Evolutionary conservation across 2,329 filamentous ascomycete species (phyloP), one percentile per base, ranked within the genome.

Genomic region (Talaromyces sp.): DNA sequence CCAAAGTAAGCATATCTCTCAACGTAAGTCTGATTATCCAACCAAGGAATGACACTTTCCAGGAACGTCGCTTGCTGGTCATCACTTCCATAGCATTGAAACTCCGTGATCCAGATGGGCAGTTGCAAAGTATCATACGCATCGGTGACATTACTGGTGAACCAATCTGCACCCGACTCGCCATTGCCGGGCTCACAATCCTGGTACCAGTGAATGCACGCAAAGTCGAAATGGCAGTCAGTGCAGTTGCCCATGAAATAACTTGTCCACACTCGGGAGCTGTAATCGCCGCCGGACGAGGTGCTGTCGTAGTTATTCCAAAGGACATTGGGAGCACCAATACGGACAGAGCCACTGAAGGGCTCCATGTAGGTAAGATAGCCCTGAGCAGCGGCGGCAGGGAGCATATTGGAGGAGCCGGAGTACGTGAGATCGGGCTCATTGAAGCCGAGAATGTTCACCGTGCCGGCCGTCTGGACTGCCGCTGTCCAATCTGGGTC

Each of bases 181-280:
- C 66, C 64, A 42, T 63, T 56, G 3, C 58, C 44, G 2, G 63
- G 33, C 6, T 39, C 1, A 61, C 63, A 8, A 44, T 64, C 68
- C 44, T 72, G 70, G 58, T 76, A 77, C 72, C 72, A 76, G 56
- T 76, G 73, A 23, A 76, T 68, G 14, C 63, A 67, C 39, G 74
- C 65, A 57, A 73, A 76, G 64, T 76, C 74, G 14, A 76, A 67
- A n/a, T 60, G 65, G 65, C 74, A 76, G 2, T 62, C 70, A 0
- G 56, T 60, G 54, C 74, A 76, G 2, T 63, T 63, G 1, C 48
- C 33, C 25, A 76, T 33, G 66, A 76, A 76, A 1, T 64, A 58
- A 0, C 63, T 35, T 0, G 75, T 67, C 64, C 69, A 77, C 0
- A 58, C 11, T 72, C 60, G 0, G 72, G 73, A 56, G 66, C 67